These are phyloP conservation scores for Pyrenochaeta sp. DNA, from an alignment of 2,329 filamentous ascomycete species.

Conservation along the genomic window DNA sequence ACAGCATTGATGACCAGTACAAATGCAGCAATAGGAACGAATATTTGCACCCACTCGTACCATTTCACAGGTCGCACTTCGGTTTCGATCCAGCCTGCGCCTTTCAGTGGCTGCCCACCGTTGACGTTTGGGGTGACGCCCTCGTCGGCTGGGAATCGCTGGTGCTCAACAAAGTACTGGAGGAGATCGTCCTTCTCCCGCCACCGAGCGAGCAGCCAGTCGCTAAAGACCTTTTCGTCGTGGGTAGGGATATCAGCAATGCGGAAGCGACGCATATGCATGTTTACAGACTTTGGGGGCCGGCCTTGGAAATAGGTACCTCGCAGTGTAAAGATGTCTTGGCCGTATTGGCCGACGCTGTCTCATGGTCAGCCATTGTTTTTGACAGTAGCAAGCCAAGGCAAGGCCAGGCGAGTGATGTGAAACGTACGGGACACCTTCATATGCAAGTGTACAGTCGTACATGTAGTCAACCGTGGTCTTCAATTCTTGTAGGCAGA, in stretches of 20 bases:
- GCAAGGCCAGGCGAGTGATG: no score
- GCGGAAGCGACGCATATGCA: constrained; percentile 91
- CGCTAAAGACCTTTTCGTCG: constrained; percentile 74
- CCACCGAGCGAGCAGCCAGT: constrained; percentile 86
- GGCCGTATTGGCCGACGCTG: constrained; percentile 71
- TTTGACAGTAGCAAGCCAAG: not conserved
- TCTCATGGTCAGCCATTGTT: constrained; percentile 3
- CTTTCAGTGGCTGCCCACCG: constrained; percentile 32
- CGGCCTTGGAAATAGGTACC: constrained; percentile 90
- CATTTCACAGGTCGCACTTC: constrained; percentile 52
- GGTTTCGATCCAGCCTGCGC: constrained; percentile 57
- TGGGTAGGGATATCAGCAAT: constrained; percentile 82
- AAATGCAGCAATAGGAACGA: constrained; percentile 49
- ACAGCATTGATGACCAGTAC: constrained; percentile 47
- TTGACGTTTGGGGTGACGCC: constrained; percentile 26
- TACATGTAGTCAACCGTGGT: constrained; percentile 83
- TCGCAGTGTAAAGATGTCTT: constrained; percentile 84
- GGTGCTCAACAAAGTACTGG: constrained; percentile 76
- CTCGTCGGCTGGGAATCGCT: constrained; percentile 78
- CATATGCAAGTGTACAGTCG: constrained; percentile 94
- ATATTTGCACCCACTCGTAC: constrained; percentile 56
- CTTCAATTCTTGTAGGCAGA: constrained; percentile 79
- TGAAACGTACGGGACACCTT: constrained; percentile 82
- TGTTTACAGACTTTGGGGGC: constrained; percentile 91
- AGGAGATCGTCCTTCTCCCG: constrained; percentile 89